Conservation (phyloP, 495 filamentous ascomycete species). For the Aspergillus nidulans region DNA sequence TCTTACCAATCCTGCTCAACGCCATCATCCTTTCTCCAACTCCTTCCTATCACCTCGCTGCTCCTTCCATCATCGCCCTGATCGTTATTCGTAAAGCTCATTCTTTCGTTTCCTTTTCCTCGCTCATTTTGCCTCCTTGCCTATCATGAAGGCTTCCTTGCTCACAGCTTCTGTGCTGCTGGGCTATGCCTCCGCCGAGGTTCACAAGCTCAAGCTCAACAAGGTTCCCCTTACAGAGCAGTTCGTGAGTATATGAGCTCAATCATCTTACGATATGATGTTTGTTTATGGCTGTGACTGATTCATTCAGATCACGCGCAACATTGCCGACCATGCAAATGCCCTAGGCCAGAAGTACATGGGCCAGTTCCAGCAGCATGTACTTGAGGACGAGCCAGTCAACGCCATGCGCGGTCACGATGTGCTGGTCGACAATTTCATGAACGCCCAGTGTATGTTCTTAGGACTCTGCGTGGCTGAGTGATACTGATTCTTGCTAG, state of each 20-base stretch:
- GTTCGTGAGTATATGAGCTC: constrained; percentile 58
- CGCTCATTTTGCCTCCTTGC: constrained; percentile 11
- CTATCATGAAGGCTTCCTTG: constrained; percentile 76
- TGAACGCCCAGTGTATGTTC: constrained; percentile 94
- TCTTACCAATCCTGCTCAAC: constrained; percentile 8
- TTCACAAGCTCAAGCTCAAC: constrained; percentile 94
- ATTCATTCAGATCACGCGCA: constrained; percentile 57
- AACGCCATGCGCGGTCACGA: constrained; percentile 66
- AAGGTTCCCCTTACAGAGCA: constrained; percentile 92
- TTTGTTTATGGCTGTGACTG: not conserved
- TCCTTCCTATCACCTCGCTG: constrained; percentile 12
- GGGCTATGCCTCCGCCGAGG: constrained; percentile 72
- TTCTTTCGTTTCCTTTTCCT: constrained; percentile 9
- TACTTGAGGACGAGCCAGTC: constrained; percentile 72
- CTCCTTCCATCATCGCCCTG: constrained; percentile 21
- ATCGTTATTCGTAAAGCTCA: constrained; percentile 9
- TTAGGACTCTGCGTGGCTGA: not conserved
- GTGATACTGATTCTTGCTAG: constrained; percentile 39
- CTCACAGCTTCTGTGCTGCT: constrained; percentile 78
- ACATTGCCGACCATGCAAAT: constrained; percentile 74
- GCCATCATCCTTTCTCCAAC: constrained; percentile 11
- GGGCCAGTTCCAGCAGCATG: constrained; percentile 65
- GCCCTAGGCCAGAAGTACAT: constrained; percentile 81
- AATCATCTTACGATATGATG: not conserved
- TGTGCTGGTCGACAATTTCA: constrained; percentile 91